phyloP scores from a whole-genome alignment of 768 basidiomycete genomes.

The Phaeotremella skinneri region DNA sequence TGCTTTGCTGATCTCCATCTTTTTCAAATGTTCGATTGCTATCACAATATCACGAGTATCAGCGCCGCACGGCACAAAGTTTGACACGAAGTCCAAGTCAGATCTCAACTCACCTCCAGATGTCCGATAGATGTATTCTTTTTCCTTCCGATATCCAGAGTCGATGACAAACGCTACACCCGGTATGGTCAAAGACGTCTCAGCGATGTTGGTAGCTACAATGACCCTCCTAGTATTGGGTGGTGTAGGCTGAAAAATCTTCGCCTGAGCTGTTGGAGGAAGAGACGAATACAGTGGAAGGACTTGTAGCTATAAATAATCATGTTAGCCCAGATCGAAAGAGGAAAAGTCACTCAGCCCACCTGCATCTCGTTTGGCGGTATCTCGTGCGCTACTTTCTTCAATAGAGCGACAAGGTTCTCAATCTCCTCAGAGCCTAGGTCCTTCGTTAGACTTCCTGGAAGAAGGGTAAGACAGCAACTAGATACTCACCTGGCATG shows the following conservation, averaged over 20 bases:
- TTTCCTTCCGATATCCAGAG: constrained; percentile 93
- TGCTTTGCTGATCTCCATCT: constrained; percentile 79
- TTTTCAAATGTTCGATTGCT: constrained; percentile 86
- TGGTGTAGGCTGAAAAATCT: constrained; percentile 70
- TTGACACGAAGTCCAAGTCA: not conserved
- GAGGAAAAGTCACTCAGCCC: constrained; percentile 24
- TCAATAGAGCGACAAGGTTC: constrained; percentile 71
- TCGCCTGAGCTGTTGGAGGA: constrained; percentile 69
- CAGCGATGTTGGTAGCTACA: constrained; percentile 94
- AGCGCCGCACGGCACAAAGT: not conserved
- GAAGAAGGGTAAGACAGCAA: not conserved
- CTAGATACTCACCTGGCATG: constrained; percentile 65
- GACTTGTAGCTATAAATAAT: constrained; percentile 61
- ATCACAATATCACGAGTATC: not conserved
- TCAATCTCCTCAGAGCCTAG: constrained; percentile 98
- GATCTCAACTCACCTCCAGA: constrained; percentile 60
- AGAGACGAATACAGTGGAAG: constrained; percentile 86
- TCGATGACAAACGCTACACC: constrained; percentile 95
- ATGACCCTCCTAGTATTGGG: constrained; percentile 80
- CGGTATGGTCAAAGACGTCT: constrained; percentile 96
- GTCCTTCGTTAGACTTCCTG: not conserved
- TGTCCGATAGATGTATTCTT: constrained; percentile 69
- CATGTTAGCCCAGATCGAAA: constrained; percentile 6
- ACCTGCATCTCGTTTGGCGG: constrained; percentile 62
- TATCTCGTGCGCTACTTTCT: constrained; percentile 66